phyloP scores from a whole-genome alignment of 202 grass and related monocot genomes.

The Zoysia matrella region DNA sequence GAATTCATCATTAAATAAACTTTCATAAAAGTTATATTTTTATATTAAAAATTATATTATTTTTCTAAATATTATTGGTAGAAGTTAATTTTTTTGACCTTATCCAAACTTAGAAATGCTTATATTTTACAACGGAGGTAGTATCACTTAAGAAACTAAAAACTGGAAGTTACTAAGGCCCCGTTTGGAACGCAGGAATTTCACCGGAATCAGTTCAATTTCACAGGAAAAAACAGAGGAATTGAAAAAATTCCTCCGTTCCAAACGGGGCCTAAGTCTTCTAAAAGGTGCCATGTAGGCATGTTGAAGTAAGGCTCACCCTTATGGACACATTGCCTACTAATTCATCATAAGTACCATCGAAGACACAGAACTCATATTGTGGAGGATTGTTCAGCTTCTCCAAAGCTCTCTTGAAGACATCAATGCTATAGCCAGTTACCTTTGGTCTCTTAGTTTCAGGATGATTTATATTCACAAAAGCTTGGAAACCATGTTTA shows the following conservation, averaged over 20 bases:
- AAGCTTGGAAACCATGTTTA: slow-evolving; percentile 37
- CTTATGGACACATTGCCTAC: no score
- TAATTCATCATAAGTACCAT: background rate
- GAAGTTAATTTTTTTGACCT: no score
- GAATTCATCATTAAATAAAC: no score
- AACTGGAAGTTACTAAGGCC: background rate
- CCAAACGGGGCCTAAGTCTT: background rate
- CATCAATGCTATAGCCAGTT: background rate
- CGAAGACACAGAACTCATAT: slow-evolving; percentile 11
- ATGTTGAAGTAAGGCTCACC: background rate
- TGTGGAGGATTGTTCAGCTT: background rate
- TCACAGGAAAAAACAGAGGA: no score
- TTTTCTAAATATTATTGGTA: no score
- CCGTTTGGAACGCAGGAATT: no score
- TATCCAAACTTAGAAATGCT: no score
- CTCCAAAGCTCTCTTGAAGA: background rate
- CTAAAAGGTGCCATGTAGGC: background rate
- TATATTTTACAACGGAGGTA: no score
- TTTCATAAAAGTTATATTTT: no score
- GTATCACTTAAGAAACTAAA: background rate
- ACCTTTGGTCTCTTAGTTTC: background rate
- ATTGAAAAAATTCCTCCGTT: no score
- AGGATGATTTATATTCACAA: slow-evolving; percentile 34
- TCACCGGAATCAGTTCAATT: no score
- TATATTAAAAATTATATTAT: no score